These are phyloP conservation scores for Bacterosira constricta DNA, from an alignment of 108 stramenopile species.

Conservation along the genomic window DNA sequence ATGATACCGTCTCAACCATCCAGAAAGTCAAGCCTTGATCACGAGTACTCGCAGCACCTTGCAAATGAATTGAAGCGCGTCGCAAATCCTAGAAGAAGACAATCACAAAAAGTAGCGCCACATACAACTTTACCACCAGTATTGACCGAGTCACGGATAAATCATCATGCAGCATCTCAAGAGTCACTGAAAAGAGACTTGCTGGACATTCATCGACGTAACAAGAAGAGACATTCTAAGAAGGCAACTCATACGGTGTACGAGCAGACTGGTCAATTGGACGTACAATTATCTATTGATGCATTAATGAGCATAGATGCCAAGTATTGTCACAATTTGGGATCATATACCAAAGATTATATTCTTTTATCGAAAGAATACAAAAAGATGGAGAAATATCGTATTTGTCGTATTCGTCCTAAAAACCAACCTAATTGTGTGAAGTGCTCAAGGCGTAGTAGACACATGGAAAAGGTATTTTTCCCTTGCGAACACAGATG, in stretches of 20 bases:
- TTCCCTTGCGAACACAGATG: slow-evolving; percentile 37
- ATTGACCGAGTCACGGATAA: background rate
- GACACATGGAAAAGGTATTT: slow-evolving; percentile 1
- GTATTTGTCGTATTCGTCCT: background rate
- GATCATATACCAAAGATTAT: slow-evolving; percentile 27
- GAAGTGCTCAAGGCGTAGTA: background rate
- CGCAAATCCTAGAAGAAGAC: background rate
- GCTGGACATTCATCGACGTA: background rate
- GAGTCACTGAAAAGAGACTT: slow-evolving; percentile 2
- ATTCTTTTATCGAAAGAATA: slow-evolving; percentile 13
- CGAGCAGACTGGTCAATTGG: background rate
- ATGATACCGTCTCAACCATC: too few species aligned
- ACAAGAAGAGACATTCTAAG: background rate
- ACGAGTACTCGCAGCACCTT: background rate
- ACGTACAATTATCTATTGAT: background rate
- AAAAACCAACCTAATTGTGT: slow-evolving; percentile 8
- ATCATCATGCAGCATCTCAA: background rate
- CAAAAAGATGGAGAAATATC: slow-evolving; percentile 19
- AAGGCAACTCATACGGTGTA: background rate
- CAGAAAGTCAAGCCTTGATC: background rate
- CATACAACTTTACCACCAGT: too few species aligned
- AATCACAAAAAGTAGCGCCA: too few species aligned
- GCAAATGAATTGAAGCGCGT: background rate
- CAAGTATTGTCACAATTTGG: background rate
- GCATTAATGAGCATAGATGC: background rate